Conservation (phyloP, 1,139 yeast genomes). For the Suhomyces chickasaworum region DNA sequence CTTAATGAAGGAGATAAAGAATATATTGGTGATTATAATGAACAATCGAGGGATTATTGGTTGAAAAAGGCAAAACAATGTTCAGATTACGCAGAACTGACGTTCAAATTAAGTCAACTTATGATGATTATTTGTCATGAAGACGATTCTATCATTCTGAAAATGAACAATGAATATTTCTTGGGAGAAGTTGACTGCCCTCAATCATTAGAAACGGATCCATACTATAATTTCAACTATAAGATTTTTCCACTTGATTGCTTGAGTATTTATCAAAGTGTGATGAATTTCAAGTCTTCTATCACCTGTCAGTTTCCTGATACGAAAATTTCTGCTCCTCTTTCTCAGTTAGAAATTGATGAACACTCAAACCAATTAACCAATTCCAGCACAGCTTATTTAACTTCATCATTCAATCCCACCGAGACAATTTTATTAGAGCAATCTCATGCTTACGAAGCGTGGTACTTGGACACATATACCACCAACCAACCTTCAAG, state of each 20-base stretch:
- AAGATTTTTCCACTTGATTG: constrained; percentile 16
- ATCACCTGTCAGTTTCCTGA: constrained; percentile 10
- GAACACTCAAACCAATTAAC: neutral
- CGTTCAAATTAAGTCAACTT: constrained; percentile 30
- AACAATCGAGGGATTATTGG: constrained; percentile 41
- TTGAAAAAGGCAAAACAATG: constrained; percentile 33
- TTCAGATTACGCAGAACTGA: constrained; percentile 25
- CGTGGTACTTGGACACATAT: constrained; percentile 51
- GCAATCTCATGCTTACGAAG: constrained; percentile 33
- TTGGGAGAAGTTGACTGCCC: neutral
- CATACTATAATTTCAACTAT: constrained; percentile 24
- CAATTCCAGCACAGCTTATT: neutral
- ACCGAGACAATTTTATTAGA: constrained; percentile 20
- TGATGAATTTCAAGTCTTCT: neutral
- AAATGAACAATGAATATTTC: neutral
- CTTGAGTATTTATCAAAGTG: constrained; percentile 5
- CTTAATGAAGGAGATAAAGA: constrained; percentile 24
- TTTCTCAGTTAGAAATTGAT: constrained; percentile 13
- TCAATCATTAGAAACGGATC: constrained; percentile 15
- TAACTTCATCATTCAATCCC: neutral
- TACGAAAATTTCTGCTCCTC: constrained; percentile 7
- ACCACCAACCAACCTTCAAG: constrained; percentile 21
- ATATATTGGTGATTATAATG: constrained; percentile 23
- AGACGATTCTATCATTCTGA: neutral
- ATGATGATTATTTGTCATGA: constrained; percentile 20